These are phyloP conservation scores for Chlamydomonas reinhardtii DNA, from an alignment of 163 green algal species.

Conservation along the genomic window DNA sequence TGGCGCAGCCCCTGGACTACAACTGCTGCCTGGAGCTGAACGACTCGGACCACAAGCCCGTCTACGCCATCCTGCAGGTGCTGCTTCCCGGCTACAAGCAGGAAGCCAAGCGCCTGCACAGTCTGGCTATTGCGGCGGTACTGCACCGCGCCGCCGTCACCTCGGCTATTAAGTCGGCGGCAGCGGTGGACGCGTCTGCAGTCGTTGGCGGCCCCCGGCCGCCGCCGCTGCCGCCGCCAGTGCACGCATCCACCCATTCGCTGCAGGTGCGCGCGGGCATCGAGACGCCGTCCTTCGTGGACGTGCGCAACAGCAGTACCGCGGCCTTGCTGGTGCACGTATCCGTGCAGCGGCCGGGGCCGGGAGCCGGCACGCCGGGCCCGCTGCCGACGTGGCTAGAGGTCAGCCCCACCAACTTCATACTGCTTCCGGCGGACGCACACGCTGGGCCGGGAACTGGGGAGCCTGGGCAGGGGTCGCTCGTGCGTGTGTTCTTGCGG, in stretches of 20 bases:
- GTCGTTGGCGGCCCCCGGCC: background rate
- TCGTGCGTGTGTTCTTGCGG: background rate
- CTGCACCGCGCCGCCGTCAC: constrained; percentile 1
- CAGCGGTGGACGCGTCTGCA: background rate
- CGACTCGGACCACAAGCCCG: constrained; percentile 92
- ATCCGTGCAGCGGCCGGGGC: background rate
- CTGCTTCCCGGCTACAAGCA: constrained; percentile 66
- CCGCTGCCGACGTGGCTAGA: constrained; percentile 27
- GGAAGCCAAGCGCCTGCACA: constrained; percentile 29
- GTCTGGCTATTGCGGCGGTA: constrained; percentile 1
- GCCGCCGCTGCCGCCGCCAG: background rate
- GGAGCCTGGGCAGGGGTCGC: no score
- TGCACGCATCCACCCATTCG: background rate
- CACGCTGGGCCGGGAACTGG: no score
- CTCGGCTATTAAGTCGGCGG: background rate
- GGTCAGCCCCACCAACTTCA: constrained; percentile 4
- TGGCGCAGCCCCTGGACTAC: constrained; percentile 66
- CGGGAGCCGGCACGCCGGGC: background rate
- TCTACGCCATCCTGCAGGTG: constrained; percentile 70
- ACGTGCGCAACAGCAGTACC: background rate
- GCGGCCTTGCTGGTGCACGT: constrained; percentile 1
- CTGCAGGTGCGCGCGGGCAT: background rate
- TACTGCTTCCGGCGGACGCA: background rate
- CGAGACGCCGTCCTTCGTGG: background rate
- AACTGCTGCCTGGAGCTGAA: constrained; percentile 75